Percentiles rank a stretch among this genome's conserved stretches.
These are phyloP conservation scores for Scorias spongiosa DNA, from an alignment of 2,329 filamentous ascomycete genomes.

Conservation along the genomic window DNA sequence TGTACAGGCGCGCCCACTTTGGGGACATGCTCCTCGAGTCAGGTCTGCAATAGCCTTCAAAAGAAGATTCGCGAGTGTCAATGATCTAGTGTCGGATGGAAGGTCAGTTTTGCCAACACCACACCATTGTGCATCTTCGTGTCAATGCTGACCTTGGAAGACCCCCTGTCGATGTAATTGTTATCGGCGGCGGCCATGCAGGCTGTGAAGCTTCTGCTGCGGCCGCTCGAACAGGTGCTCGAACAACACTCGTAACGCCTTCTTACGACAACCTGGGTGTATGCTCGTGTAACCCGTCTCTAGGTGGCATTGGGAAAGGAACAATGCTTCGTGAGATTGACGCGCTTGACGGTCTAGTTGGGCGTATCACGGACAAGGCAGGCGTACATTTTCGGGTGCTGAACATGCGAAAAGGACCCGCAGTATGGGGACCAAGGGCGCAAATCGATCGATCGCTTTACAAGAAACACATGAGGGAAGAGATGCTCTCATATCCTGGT, in stretches of 20 bases:
- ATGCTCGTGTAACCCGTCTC: constrained; percentile 93
- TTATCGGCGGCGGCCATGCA: constrained; percentile 91
- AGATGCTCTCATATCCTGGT: constrained; percentile 63
- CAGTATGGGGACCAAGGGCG: constrained; percentile 90
- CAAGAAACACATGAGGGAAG: constrained; percentile 77
- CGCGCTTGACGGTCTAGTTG: constrained; percentile 79
- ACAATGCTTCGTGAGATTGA: constrained; percentile 93
- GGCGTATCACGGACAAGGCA: constrained; percentile 79
- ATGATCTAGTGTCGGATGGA: constrained; percentile 15
- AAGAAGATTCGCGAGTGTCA: constrained; percentile 31
- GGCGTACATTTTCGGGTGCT: constrained; percentile 86
- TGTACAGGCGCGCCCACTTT: constrained; percentile 24
- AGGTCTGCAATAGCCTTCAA: constrained; percentile 23
- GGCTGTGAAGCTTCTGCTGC: constrained; percentile 88
- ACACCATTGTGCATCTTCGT: not conserved
- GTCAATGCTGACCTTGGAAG: constrained; percentile 1
- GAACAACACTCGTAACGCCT: constrained; percentile 80
- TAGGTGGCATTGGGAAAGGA: constrained; percentile 96
- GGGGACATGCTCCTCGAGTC: constrained; percentile 33
- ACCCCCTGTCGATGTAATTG: constrained; percentile 58
- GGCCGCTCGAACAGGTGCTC: constrained; percentile 73
- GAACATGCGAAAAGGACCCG: constrained; percentile 80
- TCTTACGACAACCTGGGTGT: constrained; percentile 78
- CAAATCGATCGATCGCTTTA: constrained; percentile 90
- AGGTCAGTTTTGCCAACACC: constrained; percentile 7